Evolutionary conservation across 176 grass and related monocot genomes (phyloP).

Genomic region (Rhynchospora tenuis): DNA sequence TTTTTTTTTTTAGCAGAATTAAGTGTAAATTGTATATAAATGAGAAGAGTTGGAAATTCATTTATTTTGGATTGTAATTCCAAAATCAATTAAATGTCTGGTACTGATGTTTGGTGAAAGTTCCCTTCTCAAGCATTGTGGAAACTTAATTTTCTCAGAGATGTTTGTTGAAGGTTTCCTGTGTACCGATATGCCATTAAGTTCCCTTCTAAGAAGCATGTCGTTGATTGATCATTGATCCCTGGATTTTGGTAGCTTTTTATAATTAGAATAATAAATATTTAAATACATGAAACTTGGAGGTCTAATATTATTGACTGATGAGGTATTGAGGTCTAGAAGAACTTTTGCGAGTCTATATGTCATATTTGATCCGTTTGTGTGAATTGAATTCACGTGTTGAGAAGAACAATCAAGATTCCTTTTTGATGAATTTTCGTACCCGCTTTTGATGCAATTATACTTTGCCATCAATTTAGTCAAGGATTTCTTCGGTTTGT

Average conservation of each 20-base stretch:
- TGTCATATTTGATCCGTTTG: no score
- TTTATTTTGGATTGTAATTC: background rate
- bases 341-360: background rate
- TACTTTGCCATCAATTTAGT: no score
- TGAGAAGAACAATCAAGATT: background rate
- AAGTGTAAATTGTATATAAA: background rate
- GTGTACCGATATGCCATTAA: background rate
- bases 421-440: no score
- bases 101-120: background rate
- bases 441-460: no score
- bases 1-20: background rate
- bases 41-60: background rate
- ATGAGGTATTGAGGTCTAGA: background rate
- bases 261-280: background rate
- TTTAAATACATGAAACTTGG: background rate
- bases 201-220: no score
- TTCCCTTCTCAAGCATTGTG: background rate
- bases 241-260: background rate
- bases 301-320: background rate
- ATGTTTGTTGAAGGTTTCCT: background rate
- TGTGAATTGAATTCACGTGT: background rate
- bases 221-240: background rate
- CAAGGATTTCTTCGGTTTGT: no score
- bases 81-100: background rate
- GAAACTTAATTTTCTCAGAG: background rate